Base-by-base conservation (phyloP, 495 filamentous ascomycete genomes). In the Daldinia vernicosa region DNA sequence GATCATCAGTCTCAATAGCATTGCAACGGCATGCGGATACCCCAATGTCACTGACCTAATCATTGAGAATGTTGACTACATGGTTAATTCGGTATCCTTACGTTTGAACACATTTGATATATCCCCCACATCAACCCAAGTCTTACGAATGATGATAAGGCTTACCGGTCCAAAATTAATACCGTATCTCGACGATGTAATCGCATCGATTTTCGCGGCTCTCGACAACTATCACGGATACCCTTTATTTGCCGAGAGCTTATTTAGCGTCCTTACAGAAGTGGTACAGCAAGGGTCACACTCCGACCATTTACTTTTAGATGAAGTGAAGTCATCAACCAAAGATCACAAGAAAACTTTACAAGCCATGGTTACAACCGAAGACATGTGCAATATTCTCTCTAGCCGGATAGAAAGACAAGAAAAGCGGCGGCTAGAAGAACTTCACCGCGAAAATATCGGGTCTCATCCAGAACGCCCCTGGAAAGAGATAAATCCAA, bases 141-240 rank as follows among this genome's bases (percentile, higher is more conserved):
- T 98, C 0, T 82, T 99, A 14, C 85, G 91, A 9, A 98, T 99
- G 94, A 95, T 99, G 92, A 85, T 98, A 60, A 89, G 87, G 26
- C 83, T 99, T 32, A 92, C 93, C 51, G 95, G 96, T 7, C 89
- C 93, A 8, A 84, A 82, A 32, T 80, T 99, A 7, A 84, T 98
- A 26, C 93, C 94, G 0, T 98, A 92, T 76, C 81, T 99, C 22
- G 96, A 98, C 71, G 95, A 99, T 76, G 86, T 96, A 15, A 88
- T 98, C 0, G 90, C 88, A 8, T 93, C 92, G 3, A 92, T 98
- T 24, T 98, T 99, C 73, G 92, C 90, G 0, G 93, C 95, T 3
- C 78, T 99, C 33, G 94, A 97, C 67, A 89, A 91, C 66, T 98
- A 93, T 72, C 96, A 99, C 78, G 95, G 95, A 4, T 98, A 98